Evolutionary conservation across 106 monocot genomes (phyloP).

Genomic region (Platanthera guangdongensis): DNA sequence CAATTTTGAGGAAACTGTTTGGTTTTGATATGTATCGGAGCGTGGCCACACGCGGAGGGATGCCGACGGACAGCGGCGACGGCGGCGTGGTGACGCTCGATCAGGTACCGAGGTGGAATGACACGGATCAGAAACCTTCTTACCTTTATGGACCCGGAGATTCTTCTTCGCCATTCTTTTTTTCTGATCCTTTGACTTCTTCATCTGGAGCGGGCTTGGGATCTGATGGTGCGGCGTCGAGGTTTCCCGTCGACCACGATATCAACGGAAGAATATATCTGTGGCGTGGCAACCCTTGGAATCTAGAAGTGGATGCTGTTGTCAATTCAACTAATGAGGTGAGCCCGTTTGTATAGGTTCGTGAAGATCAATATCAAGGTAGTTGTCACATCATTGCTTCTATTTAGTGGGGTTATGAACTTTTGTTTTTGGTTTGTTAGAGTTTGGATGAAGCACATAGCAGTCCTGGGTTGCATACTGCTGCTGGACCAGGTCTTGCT

Average conservation of each 20-base stretch:
- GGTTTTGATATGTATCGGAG: slow-evolving; percentile 42
- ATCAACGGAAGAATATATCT: slow-evolving; percentile 85
- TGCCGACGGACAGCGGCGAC: slow-evolving; percentile 44
- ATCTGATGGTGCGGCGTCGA: slow-evolving; percentile 33
- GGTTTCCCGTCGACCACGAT: slow-evolving; percentile 88
- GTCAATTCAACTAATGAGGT: slow-evolving; percentile 99
- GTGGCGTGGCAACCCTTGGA: slow-evolving; percentile 98
- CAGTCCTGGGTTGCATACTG: slow-evolving; percentile 87
- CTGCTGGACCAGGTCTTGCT: slow-evolving; percentile 88
- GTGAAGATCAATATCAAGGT: neutral
- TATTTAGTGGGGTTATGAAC: neutral
- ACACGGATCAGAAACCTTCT: slow-evolving; percentile 53
- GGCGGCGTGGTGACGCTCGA: slow-evolving; percentile 72
- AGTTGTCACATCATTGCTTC: neutral
- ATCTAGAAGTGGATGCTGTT: slow-evolving; percentile 96
- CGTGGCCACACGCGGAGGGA: slow-evolving; percentile 30
- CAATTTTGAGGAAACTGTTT: neutral
- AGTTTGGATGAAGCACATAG: slow-evolving; percentile 97
- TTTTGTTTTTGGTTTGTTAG: slow-evolving; percentile 28
- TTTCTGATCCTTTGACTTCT: slow-evolving; percentile 68
- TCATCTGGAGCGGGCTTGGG: slow-evolving; percentile 16
- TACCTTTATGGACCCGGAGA: slow-evolving; percentile 28
- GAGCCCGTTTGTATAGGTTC: neutral
- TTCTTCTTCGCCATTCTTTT: slow-evolving; percentile 40
- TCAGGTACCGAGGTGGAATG: slow-evolving; percentile 93